Evolutionary conservation across 352 stramenopile species (phyloP).

Genomic region (Phytophthora vignae): DNA sequence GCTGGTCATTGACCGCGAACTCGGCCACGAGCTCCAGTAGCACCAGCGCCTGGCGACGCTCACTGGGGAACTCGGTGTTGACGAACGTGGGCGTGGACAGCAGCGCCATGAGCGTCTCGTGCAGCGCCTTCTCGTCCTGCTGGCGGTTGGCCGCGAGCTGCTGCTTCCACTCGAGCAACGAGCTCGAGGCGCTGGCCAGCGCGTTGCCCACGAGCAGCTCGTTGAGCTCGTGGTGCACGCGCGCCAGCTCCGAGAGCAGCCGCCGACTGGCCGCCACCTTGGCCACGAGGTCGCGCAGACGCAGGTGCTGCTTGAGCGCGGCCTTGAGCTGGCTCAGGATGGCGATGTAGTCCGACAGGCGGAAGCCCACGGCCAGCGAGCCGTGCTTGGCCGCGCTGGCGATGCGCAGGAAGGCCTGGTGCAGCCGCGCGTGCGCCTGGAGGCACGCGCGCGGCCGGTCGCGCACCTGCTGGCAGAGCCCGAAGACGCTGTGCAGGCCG

Average conservation of each 20-base stretch:
- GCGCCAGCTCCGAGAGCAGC: slow-evolving; percentile 46
- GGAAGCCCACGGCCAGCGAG: slow-evolving; percentile 32
- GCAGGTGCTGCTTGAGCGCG: slow-evolving; percentile 52
- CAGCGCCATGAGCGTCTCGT: slow-evolving; percentile 62
- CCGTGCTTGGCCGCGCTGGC: slow-evolving; percentile 39
- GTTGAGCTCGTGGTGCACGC: slow-evolving; percentile 55
- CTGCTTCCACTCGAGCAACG: slow-evolving; percentile 53
- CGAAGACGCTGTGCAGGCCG: slow-evolving; percentile 46
- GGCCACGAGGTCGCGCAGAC: slow-evolving; percentile 45
- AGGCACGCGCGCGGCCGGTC: slow-evolving; percentile 54
- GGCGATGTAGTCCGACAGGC: slow-evolving; percentile 45
- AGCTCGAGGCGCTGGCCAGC: slow-evolving; percentile 38
- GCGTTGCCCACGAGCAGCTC: slow-evolving; percentile 38
- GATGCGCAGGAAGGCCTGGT: slow-evolving; percentile 60
- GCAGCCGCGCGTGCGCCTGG: slow-evolving; percentile 55
- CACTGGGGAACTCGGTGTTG: slow-evolving; percentile 56
- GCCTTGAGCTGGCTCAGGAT: slow-evolving; percentile 57
- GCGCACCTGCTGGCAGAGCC: slow-evolving; percentile 50
- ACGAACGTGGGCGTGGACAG: slow-evolving; percentile 66
- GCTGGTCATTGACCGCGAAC: slow-evolving; percentile 42
- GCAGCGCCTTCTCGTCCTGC: slow-evolving; percentile 65
- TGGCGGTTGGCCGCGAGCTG: slow-evolving; percentile 58
- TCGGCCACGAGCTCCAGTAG: slow-evolving; percentile 66
- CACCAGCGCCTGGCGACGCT: slow-evolving; percentile 62
- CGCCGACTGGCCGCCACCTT: slow-evolving; percentile 52